A percentile compares a stretch with the other conserved stretches of the same genome.
Evolutionary conservation across 2,329 filamentous ascomycete species (phyloP).

Genomic region (Aspergillus niger): DNA sequence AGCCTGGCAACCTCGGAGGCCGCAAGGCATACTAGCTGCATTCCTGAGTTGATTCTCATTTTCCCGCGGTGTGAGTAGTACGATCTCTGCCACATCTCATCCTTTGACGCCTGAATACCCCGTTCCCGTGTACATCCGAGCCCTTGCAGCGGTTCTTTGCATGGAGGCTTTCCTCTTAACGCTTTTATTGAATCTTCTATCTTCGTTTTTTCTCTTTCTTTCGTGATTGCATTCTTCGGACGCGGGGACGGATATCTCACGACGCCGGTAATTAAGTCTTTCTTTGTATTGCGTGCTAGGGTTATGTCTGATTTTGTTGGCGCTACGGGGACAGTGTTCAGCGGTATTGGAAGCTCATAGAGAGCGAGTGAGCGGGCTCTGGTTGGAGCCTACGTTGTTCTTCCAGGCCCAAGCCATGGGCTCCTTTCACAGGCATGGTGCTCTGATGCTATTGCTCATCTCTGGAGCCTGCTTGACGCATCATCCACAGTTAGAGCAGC

Average conservation of each 20-base stretch:
- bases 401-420: slow-evolving; percentile 1
- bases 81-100: slow-evolving; percentile 6
- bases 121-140: slow-evolving; percentile 22
- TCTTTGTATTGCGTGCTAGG: slow-evolving; percentile 36
- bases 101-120: slow-evolving; percentile 13
- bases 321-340: slow-evolving; percentile 39
- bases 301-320: slow-evolving; percentile 33
- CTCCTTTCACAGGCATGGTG: slow-evolving; percentile 1
- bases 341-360: slow-evolving; percentile 32
- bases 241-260: slow-evolving; percentile 34
- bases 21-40: slow-evolving; percentile 41
- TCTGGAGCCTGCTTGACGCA: background rate
- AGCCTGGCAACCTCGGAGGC: slow-evolving; percentile 69
- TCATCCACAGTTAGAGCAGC: slow-evolving; percentile 1
- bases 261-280: slow-evolving; percentile 37
- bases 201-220: slow-evolving; percentile 16
- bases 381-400: slow-evolving; percentile 18
- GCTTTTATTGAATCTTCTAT: slow-evolving; percentile 20
- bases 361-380: slow-evolving; percentile 22
- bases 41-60: slow-evolving; percentile 9
- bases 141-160: slow-evolving; percentile 17
- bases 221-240: slow-evolving; percentile 21
- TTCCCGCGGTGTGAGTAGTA: background rate
- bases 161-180: slow-evolving; percentile 15
- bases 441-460: slow-evolving; percentile 1